Conservation (phyloP, 345 rosid species). For the Atalantia buxifolia region DNA sequence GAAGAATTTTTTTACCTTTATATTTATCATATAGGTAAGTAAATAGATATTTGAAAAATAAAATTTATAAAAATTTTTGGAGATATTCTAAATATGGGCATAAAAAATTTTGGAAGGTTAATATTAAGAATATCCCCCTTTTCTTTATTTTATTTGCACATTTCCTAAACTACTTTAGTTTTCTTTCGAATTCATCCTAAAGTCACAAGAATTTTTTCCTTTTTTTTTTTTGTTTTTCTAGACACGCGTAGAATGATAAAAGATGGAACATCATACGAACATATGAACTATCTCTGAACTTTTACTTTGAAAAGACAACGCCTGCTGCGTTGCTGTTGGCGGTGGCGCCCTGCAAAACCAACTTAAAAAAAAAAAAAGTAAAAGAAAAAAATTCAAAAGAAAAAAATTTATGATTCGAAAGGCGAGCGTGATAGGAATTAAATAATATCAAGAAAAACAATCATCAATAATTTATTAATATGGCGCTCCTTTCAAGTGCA, state of each 20-base stretch:
- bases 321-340: background rate
- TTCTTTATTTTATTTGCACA: too few species aligned
- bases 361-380: background rate
- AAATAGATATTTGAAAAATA: too few species aligned
- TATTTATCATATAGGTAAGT: too few species aligned
- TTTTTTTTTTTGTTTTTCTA: background rate
- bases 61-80: too few species aligned
- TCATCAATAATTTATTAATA: background rate
- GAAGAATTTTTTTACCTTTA: too few species aligned
- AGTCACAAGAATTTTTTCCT: too few species aligned
- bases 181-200: too few species aligned
- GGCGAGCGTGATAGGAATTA: conserved; percentile 43
- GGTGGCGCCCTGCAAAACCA: conserved; percentile 15
- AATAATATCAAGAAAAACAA: conserved; percentile 1
- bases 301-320: conserved; percentile 20
- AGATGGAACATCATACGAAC: conserved; percentile 17
- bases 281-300: background rate
- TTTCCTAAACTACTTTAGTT: too few species aligned
- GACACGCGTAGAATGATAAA: conserved; percentile 1
- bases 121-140: too few species aligned
- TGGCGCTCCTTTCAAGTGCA: background rate
- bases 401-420: conserved; percentile 13
- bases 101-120: too few species aligned
- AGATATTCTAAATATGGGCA: too few species aligned
- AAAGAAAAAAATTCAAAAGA: background rate